phyloP scores from a whole-genome alignment of 345 rosid genomes.

The Rhizophora apiculata region DNA sequence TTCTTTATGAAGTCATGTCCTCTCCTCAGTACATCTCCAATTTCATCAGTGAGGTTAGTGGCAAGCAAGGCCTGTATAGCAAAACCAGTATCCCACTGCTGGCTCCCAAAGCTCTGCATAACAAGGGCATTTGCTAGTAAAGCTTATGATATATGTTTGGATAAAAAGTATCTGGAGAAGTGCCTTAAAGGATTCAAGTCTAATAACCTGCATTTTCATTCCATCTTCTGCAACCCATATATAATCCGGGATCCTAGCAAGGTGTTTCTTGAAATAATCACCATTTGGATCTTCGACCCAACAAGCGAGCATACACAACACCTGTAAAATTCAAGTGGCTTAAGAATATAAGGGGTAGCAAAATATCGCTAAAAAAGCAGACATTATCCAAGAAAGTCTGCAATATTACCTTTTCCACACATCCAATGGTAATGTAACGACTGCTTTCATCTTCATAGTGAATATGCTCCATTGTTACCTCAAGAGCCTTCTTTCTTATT shows the following conservation, averaged over 20 bases:
- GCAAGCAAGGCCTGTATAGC: conserved; percentile 77
- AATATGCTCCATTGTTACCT: conserved; percentile 21
- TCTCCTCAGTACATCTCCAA: conserved; percentile 50
- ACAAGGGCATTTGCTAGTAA: not conserved
- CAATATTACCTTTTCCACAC: conserved; percentile 16
- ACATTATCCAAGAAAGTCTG: not conserved
- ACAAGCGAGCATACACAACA: conserved; percentile 37
- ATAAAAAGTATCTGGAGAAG: not conserved
- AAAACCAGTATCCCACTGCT: conserved; percentile 70
- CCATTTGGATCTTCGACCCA: conserved; percentile 46
- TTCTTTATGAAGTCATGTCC: conserved; percentile 74
- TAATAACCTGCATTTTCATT: conserved; percentile 72
- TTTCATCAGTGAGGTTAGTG: conserved; percentile 48
- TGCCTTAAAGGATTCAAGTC: not conserved
- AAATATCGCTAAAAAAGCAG: no score
- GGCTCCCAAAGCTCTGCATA: conserved; percentile 75
- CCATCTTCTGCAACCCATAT: conserved; percentile 96
- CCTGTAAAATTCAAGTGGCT: conserved; percentile 13
- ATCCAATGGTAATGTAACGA: conserved; percentile 19
- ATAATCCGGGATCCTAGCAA: conserved; percentile 69
- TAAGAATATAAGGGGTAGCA: not conserved
- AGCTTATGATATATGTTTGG: not conserved
- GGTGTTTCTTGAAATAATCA: conserved; percentile 66
- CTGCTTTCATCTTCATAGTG: conserved; percentile 25
- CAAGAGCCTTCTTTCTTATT: conserved; percentile 14